Conservation (phyloP, 768 basidiomycete genomes). For the Mycena capillaripes region DNA sequence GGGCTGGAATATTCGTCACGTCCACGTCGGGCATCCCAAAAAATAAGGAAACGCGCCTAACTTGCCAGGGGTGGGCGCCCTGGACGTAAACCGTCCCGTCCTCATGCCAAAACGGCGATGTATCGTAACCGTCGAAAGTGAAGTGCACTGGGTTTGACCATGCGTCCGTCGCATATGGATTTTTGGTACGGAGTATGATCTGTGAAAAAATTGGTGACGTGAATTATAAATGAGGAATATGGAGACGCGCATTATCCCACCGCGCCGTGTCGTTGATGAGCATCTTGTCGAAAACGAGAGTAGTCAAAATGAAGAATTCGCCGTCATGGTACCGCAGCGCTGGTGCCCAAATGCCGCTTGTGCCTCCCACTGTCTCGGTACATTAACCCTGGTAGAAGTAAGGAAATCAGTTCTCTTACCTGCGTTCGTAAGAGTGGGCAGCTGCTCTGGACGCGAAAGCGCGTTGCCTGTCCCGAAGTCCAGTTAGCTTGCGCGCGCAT, state of each 20-base stretch:
- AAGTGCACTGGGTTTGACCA: slow-evolving; percentile 52
- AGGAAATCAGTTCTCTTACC: background rate
- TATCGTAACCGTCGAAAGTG: slow-evolving; percentile 50
- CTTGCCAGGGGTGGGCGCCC: slow-evolving; percentile 43
- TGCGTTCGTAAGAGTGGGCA: slow-evolving; percentile 30
- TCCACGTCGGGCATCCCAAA: background rate
- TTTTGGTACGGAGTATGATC: slow-evolving; percentile 40
- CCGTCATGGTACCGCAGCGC: slow-evolving; percentile 41
- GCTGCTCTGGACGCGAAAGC: slow-evolving; percentile 32
- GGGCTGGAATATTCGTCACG: slow-evolving; percentile 31
- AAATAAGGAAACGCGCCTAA: slow-evolving; percentile 22
- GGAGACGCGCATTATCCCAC: slow-evolving; percentile 41
- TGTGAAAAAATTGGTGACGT: background rate
- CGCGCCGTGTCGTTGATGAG: slow-evolving; percentile 37
- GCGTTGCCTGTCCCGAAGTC: slow-evolving; percentile 22
- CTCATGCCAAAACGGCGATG: slow-evolving; percentile 49
- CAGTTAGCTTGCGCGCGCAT: background rate
- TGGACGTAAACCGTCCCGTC: slow-evolving; percentile 49
- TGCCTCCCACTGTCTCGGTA: slow-evolving; percentile 22
- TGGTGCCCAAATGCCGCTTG: slow-evolving; percentile 45
- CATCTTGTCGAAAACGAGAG: slow-evolving; percentile 42
- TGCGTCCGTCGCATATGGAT: slow-evolving; percentile 38
- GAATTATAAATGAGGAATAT: background rate
- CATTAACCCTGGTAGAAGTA: background rate
- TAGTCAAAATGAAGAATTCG: slow-evolving; percentile 43